Base-by-base conservation (phyloP, 371 early-diverging fungal species). In the Mortierella sp. region DNA sequence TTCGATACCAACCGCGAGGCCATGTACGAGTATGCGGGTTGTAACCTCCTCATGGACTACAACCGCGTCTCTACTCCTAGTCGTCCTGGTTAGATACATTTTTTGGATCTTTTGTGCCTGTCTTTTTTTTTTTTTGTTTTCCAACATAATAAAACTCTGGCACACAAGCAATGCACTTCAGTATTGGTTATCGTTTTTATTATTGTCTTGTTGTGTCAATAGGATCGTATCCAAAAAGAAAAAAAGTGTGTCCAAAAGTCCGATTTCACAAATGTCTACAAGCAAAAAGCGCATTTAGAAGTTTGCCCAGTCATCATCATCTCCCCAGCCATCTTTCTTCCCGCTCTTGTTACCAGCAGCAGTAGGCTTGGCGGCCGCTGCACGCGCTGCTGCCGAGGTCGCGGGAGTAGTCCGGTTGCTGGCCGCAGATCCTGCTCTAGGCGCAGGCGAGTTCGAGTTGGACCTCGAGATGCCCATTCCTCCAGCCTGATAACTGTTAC, bases 31-130 rank as follows among this genome's bases (percentile, higher is more conserved):
- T 91, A 93, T 58, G 89, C 93, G 16, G 89, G 93, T 24, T 90
- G 93, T 56, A 91, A 91, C 68, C 75, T 95, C 75, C 83, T 95
- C 68, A 86, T 95, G 75, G 95, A 95, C 81, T 94, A 94, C 87
- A 89, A 91, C 4, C 88, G 95, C 21, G 93, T 93, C 14, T 89
- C 91, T n/a, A 92, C 95, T 4, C 95, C 95, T 1, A 89, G 92
- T 0, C 88, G 94, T 70, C 89, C 89, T 48, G 91, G 91, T 27
- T 91, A 88, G 63, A 8, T 29, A 76, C 8, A 41, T 14, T 16
- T 68, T 74, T 71, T 12, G n/a, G n/a, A n/a, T 24, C 71, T n/a
- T 7, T 41, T 43, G 54, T 51, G 43, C 44, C 24, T 44, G 63
- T 46, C 4, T 46, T 11, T 5, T 38, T 35, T 35, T 35, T 43